Conservation (phyloP, 768 basidiomycete species). For the Sporobolomyces roseus region DNA sequence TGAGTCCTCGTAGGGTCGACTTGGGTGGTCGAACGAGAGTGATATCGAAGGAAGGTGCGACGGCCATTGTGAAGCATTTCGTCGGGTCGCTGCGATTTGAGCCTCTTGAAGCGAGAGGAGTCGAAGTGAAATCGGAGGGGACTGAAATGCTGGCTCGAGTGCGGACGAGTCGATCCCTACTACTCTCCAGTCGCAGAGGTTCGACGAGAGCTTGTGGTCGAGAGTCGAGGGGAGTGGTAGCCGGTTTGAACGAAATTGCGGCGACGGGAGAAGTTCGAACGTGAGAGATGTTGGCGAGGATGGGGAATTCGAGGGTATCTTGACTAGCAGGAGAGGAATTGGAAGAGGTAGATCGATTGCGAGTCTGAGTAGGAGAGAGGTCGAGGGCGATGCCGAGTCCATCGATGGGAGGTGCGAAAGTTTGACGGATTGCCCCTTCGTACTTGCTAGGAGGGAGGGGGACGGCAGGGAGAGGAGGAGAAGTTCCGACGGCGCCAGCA, state of each 20-base stretch:
- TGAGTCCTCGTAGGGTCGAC: not conserved
- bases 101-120: not conserved
- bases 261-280: not conserved
- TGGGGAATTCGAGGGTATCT: not conserved
- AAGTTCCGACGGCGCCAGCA: constrained; percentile 22
- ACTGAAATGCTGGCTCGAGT: constrained; percentile 19
- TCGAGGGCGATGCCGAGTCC: not conserved
- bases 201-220: too few relatives aligned
- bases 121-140: not conserved
- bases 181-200: constrained; percentile 12
- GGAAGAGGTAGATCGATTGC: constrained; percentile 22
- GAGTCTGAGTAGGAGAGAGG: constrained; percentile 3
- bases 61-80: constrained; percentile 7
- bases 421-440: too few relatives aligned
- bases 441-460: constrained; percentile 10
- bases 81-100: constrained; percentile 11
- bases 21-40: not conserved
- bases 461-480: constrained; percentile 22
- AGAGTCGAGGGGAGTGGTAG: too few relatives aligned
- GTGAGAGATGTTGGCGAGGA: constrained; percentile 12
- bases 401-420: not conserved
- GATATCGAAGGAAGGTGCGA: not conserved
- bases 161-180: constrained; percentile 17
- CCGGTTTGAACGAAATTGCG: too few relatives aligned
- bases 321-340: not conserved